These are phyloP conservation scores for Lophiostoma macrostomum DNA, from an alignment of 495 filamentous ascomycete species.

Conservation along the genomic window DNA sequence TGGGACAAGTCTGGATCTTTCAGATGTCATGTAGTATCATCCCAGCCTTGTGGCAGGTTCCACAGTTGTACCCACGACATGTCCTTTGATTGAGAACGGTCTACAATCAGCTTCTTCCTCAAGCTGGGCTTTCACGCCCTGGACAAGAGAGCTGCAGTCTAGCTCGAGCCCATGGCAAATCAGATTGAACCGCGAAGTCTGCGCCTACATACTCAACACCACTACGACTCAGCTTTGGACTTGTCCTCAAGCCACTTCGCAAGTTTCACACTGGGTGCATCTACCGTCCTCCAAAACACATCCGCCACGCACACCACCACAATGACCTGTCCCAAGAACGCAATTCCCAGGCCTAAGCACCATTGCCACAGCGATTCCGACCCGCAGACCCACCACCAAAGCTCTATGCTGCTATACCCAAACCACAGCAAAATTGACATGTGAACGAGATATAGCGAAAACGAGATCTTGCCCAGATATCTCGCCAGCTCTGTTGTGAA, in stretches of 20 bases:
- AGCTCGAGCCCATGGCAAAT: too few relatives aligned
- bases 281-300: constrained; percentile 1
- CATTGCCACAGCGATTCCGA: background rate
- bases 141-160: too few relatives aligned
- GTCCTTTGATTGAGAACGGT: too few relatives aligned
- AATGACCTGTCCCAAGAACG: background rate
- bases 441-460: constrained; percentile 1
- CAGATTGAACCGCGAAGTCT: too few relatives aligned
- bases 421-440: background rate
- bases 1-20: too few relatives aligned
- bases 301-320: background rate
- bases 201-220: too few relatives aligned
- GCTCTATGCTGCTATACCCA: background rate
- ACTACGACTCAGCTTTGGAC: too few relatives aligned
- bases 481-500: background rate
- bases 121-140: too few relatives aligned
- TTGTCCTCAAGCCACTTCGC: constrained; percentile 2
- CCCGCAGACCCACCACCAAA: background rate
- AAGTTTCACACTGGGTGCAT: constrained; percentile 1
- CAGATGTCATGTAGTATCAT: too few relatives aligned
- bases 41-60: too few relatives aligned
- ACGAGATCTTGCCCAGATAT: constrained; percentile 3
- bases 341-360: background rate
- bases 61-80: too few relatives aligned
- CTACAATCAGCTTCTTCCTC: too few relatives aligned